Evolutionary conservation across 2,329 filamentous ascomycete species (phyloP), one percentile per base, ranked within the genome.

Genomic region (Penicillium sp.): DNA sequence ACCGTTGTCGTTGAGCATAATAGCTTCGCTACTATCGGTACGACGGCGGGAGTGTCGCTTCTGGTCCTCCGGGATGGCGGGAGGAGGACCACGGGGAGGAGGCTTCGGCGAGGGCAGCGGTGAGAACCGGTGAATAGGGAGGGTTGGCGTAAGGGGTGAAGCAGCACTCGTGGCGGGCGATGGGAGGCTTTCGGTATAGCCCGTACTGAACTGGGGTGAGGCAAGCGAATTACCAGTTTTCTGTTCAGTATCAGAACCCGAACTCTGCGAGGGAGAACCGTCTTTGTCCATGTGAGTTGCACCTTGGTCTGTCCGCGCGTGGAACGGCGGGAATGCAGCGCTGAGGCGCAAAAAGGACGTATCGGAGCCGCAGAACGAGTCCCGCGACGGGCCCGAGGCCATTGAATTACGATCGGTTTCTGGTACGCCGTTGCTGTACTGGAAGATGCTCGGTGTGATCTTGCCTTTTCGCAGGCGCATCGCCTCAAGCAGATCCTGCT

Each of bases 401-500:
- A 75, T 66, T 12, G 75, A 77, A 28, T 59, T 69, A 45, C 70
- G 66, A 56, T 75, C 75, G 6, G 68, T 58, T 28, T 74, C 74
- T 37, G 38, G 26, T 15, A 45, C 6, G 8, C 19, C 44, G 19
- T 49, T 33, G 44, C 59, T 62, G 17, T 61, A 61, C 17, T 75
- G 66, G 64, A 74, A 76, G 28, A 81, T 74, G 63, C 77, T 78
- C 22, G 81, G 76, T 3, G 79, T 78, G 68, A 84, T 79, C 42
- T 76, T 78, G 54, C 82, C 81, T 64, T 81, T 77, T 53, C 82
- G 82, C 56, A 78, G 73, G 58, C 83, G 76, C 72, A 85, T 80
- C 1, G 82, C 81, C 66, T 83, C 82, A 3, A 85, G 72, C 1
- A 85, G 75, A 44, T 80, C 76, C 63, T 85, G 81, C 71, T 85